These are phyloP conservation scores for Jamesozyma rosinii DNA, from an alignment of 805 yeast species.

Conservation along the genomic window DNA sequence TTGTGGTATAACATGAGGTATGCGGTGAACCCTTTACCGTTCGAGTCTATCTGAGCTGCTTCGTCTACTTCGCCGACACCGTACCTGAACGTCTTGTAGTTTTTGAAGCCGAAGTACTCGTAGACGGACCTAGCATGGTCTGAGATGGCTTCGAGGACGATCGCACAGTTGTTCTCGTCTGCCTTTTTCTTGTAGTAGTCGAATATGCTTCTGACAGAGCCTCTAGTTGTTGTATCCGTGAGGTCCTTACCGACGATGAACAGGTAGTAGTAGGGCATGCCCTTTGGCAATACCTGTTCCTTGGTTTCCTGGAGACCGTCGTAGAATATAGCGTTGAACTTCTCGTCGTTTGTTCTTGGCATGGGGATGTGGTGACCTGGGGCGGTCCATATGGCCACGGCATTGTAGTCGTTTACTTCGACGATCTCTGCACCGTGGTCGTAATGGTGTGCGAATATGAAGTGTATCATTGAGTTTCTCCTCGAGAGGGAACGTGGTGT, in stretches of 20 bases:
- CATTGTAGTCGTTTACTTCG: conserved; percentile 28
- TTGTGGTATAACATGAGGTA: conserved; percentile 29
- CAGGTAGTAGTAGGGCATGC: conserved; percentile 25
- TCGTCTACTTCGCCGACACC: conserved; percentile 29
- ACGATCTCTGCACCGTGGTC: conserved; percentile 29
- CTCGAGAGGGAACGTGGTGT: conserved; percentile 20
- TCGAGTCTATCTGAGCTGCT: conserved; percentile 20
- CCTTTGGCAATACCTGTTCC: conserved; percentile 20
- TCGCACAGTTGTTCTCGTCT: conserved; percentile 24
- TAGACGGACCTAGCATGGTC: conserved; percentile 29
- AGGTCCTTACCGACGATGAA: conserved; percentile 29
- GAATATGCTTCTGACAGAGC: conserved; percentile 28
- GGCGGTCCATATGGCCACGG: conserved; percentile 26
- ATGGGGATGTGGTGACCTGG: conserved; percentile 22
- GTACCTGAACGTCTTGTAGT: conserved; percentile 20
- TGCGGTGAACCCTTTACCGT: conserved; percentile 27
- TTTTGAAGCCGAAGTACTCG: conserved; percentile 30
- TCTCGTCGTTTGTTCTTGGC: conserved; percentile 21
- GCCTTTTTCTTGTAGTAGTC: conserved; percentile 24
- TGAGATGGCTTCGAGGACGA: conserved; percentile 30
- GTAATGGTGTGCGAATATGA: conserved; percentile 18
- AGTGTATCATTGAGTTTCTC: conserved; percentile 20
- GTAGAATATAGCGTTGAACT: conserved; percentile 25
- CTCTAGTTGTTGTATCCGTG: conserved; percentile 20
- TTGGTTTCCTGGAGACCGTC: conserved; percentile 17